These are phyloP conservation scores for Talaromyces pinophilus DNA, from an alignment of 2,329 filamentous ascomycete species.

Conservation along the genomic window DNA sequence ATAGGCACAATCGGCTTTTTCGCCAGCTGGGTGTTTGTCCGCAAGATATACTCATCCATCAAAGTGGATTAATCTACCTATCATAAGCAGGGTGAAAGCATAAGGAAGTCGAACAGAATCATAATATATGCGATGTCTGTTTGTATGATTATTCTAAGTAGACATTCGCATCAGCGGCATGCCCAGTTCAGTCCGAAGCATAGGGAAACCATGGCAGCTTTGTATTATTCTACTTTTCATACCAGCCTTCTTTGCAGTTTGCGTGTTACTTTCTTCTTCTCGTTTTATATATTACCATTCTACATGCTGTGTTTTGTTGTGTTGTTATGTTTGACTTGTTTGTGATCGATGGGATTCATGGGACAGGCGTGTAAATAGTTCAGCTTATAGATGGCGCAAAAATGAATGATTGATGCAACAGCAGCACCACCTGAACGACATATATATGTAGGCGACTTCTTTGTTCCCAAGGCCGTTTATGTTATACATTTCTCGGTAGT, in stretches of 20 bases:
- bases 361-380: slow-evolving; percentile 12
- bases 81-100: neutral
- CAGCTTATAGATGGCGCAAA: neutral
- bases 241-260: neutral
- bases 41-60: slow-evolving; percentile 94
- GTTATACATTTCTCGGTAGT: neutral
- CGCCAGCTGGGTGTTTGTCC: slow-evolving; percentile 89
- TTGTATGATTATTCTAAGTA: neutral
- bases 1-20: slow-evolving; percentile 93
- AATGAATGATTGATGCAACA: neutral
- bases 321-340: neutral
- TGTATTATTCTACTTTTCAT: slow-evolving; percentile 2
- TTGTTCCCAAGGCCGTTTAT: neutral
- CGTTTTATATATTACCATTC: neutral
- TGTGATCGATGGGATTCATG: neutral
- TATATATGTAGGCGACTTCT: neutral
- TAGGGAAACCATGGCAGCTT: neutral
- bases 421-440: neutral
- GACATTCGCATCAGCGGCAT: slow-evolving; percentile 5
- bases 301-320: neutral
- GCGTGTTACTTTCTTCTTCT: neutral
- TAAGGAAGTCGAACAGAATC: neutral
- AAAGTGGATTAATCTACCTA: slow-evolving; percentile 76
- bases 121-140: slow-evolving; percentile 14
- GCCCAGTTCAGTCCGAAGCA: neutral